These are phyloP conservation scores for Lenzites betulinus DNA, from an alignment of 768 basidiomycete genomes.

Conservation along the genomic window DNA sequence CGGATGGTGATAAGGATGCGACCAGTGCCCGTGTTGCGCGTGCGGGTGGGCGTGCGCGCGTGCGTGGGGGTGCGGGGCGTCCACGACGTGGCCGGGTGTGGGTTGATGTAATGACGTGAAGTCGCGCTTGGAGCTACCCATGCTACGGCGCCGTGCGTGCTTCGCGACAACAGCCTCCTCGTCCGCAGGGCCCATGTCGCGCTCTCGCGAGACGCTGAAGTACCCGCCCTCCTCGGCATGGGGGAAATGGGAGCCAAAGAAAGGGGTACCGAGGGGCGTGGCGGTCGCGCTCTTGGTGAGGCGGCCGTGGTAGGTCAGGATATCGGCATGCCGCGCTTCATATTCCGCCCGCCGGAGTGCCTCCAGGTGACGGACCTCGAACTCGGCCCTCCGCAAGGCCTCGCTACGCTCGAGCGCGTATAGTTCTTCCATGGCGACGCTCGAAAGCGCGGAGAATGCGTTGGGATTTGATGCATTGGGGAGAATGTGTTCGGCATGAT, in stretches of 20 bases:
- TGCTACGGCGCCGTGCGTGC: constrained; percentile 51
- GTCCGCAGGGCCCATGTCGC: constrained; percentile 38
- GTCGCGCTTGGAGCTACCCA: constrained; percentile 28
- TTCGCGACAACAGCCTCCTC: constrained; percentile 30
- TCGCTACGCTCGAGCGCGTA: constrained; percentile 88
- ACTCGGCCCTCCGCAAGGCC: constrained; percentile 82
- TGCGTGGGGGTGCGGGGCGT: constrained; percentile 40
- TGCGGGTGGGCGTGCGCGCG: constrained; percentile 35
- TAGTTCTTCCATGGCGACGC: constrained; percentile 84
- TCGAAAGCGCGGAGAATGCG: constrained; percentile 70
- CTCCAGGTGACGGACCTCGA: constrained; percentile 64
- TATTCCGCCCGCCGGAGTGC: constrained; percentile 64
- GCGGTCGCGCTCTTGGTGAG: constrained; percentile 67
- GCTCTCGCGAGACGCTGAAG: constrained; percentile 40
- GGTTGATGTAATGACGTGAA: constrained; percentile 30
- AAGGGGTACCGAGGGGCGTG: constrained; percentile 56
- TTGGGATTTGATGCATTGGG: constrained; percentile 38
- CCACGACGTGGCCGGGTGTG: constrained; percentile 32
- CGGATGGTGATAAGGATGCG: constrained; percentile 48
- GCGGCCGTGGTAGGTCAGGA: constrained; percentile 36
- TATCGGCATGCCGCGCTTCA: constrained; percentile 52
- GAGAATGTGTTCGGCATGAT: constrained; percentile 10
- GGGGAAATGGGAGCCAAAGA: constrained; percentile 31
- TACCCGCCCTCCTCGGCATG: constrained; percentile 43
- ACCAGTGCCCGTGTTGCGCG: constrained; percentile 34